A percentile compares a stretch with the other conserved stretches of the same genome.
Evolutionary conservation across 2,329 filamentous ascomycete species (phyloP).

Genomic region (Podosphaera leucotricha): DNA sequence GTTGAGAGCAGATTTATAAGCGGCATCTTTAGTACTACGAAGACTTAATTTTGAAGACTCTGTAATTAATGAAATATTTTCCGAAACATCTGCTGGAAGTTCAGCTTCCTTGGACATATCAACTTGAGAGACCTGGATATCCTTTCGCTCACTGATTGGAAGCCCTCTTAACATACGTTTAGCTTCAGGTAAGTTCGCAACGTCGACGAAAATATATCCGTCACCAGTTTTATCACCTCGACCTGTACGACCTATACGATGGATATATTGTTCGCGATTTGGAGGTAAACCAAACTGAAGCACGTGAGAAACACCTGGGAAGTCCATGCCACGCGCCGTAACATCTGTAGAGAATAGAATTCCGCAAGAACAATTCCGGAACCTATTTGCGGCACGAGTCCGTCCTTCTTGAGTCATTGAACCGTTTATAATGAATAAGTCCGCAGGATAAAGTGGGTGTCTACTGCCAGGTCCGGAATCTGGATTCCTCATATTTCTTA

Average conservation of each 20-base stretch:
- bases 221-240: conserved; percentile 96
- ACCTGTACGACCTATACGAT: conserved; percentile 87
- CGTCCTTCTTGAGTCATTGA: conserved; percentile 98
- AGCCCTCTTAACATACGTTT: conserved; percentile 10
- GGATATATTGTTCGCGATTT: conserved; percentile 99
- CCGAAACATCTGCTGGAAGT: conserved; percentile 11
- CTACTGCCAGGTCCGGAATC: conserved; percentile 5
- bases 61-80: conserved; percentile 10
- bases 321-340: conserved; percentile 94
- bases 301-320: conserved; percentile 91
- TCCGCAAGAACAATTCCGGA: conserved; percentile 84
- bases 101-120: conserved; percentile 17
- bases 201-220: conserved; percentile 81
- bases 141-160: conserved; percentile 11
- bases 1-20: conserved; percentile 10
- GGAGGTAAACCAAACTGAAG: conserved; percentile 98
- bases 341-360: conserved; percentile 96
- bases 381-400: conserved; percentile 98
- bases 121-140: conserved; percentile 9
- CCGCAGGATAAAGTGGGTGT: conserved; percentile 19
- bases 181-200: conserved; percentile 6
- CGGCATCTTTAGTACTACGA: conserved; percentile 9
- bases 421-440: conserved; percentile 98
- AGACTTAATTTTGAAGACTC: conserved; percentile 13
- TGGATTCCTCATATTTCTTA: conserved; percentile 11